Percentiles rank a stretch among this genome's conserved stretches.
Conservation (phyloP, 176 grass and related monocot genomes). For the Alloteropsis semialata region DNA sequence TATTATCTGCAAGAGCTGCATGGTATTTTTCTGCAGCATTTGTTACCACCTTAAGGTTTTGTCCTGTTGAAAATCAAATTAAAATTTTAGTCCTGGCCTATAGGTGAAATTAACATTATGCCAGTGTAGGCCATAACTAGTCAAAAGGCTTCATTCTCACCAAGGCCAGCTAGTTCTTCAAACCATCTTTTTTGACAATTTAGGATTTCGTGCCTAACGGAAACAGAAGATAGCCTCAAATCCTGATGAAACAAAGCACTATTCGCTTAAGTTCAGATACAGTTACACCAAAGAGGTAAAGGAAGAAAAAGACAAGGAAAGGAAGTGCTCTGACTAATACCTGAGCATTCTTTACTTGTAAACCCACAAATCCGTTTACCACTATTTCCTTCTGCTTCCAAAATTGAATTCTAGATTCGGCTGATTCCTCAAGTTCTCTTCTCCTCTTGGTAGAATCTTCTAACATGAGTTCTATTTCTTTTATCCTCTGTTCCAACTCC, state of each 20-base stretch:
- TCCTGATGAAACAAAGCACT: constrained; percentile 53
- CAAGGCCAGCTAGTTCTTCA: constrained; percentile 59
- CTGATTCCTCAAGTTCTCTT: constrained; percentile 45
- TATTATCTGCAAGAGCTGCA: constrained; percentile 73
- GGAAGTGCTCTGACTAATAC: constrained; percentile 27
- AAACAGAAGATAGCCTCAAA: constrained; percentile 65
- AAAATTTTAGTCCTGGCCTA: constrained; percentile 24
- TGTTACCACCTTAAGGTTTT: constrained; percentile 53
- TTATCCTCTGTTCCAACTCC: constrained; percentile 52
- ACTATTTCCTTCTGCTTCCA: constrained; percentile 49
- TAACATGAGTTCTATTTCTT: constrained; percentile 50
- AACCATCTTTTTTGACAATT: constrained; percentile 56
- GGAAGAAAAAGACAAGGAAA: background rate
- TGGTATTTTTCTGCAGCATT: constrained; percentile 68
- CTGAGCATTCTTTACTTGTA: constrained; percentile 55
- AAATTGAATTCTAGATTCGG: constrained; percentile 46
- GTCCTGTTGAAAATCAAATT: constrained; percentile 27
- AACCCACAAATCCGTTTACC: constrained; percentile 36
- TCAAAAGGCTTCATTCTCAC: constrained; percentile 28
- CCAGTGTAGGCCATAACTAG: background rate
- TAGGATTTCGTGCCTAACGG: constrained; percentile 48
- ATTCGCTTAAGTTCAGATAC: constrained; percentile 21
- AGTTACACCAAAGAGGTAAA: background rate
- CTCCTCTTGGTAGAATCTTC: constrained; percentile 51
- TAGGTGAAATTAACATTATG: constrained; percentile 5